phyloP scores from a whole-genome alignment of 192 early-diverging fungal genomes.

The Ambispora gerdemannii region DNA sequence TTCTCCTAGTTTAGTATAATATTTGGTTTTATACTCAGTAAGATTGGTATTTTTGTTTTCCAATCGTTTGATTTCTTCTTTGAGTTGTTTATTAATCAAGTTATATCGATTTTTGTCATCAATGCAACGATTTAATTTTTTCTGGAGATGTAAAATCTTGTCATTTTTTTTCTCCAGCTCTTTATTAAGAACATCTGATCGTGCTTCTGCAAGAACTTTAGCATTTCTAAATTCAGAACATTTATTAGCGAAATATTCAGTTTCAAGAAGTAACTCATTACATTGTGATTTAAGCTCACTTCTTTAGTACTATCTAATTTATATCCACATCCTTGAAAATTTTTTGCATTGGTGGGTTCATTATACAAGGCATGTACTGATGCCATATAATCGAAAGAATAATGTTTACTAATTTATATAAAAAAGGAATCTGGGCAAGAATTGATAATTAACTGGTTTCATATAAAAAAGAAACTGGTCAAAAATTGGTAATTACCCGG shows the following conservation, averaged over 20 bases:
- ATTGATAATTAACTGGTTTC: neutral
- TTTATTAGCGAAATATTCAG: no score
- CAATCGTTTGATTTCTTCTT: neutral
- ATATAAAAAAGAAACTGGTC: conserved; percentile 2
- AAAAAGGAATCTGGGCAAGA: neutral
- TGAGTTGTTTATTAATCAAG: neutral
- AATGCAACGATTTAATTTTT: neutral
- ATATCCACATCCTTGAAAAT: neutral
- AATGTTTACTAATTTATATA: neutral
- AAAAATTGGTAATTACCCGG: neutral
- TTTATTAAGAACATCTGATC: conserved; percentile 12
- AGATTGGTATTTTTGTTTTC: conserved; percentile 2
- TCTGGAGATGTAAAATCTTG: neutral
- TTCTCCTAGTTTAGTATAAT: no score
- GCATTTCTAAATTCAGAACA: neutral
- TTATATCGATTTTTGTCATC: neutral
- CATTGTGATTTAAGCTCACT: neutral
- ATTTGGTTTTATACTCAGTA: neutral
- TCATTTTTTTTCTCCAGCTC: neutral
- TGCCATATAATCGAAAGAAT: neutral
- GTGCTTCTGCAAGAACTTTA: neutral
- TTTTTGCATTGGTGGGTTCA: neutral
- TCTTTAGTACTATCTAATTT: no score
- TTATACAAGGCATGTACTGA: neutral
- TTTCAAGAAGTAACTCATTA: neutral